phyloP scores from a whole-genome alignment of 352 stramenopile species.

The Stramenopiles sp. region DNA sequence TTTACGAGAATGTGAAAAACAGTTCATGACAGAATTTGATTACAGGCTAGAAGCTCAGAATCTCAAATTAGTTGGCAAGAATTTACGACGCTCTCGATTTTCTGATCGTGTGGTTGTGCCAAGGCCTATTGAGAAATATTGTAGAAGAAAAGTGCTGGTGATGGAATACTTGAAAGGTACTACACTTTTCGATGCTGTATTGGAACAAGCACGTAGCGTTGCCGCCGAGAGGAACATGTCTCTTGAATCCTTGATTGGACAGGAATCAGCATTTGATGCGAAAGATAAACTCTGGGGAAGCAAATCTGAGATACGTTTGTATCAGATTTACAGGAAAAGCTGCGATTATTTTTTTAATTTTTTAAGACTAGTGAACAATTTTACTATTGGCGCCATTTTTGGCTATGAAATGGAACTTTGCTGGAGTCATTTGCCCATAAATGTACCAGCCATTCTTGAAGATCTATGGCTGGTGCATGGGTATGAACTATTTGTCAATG shows the following conservation, averaged over 20 bases:
- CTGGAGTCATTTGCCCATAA: slow-evolving; percentile 32
- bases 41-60: slow-evolving; percentile 76
- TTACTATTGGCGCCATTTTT: slow-evolving; percentile 51
- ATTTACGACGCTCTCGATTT: slow-evolving; percentile 49
- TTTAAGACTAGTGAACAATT: slow-evolving; percentile 41
- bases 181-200: slow-evolving; percentile 57
- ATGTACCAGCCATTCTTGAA: slow-evolving; percentile 53
- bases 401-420: slow-evolving; percentile 29
- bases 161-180: slow-evolving; percentile 77
- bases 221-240: slow-evolving; percentile 56
- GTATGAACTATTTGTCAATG: slow-evolving; percentile 70
- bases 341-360: slow-evolving; percentile 26
- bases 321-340: too few species aligned
- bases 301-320: slow-evolving; percentile 12
- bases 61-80: slow-evolving; percentile 53
- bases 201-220: slow-evolving; percentile 65
- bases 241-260: slow-evolving; percentile 47
- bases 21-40: slow-evolving; percentile 95
- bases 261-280: slow-evolving; percentile 36
- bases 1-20: slow-evolving; percentile 80
- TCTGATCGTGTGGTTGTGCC: slow-evolving; percentile 48
- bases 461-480: slow-evolving; percentile 64
- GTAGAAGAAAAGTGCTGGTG: slow-evolving; percentile 77
- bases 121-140: slow-evolving; percentile 55
- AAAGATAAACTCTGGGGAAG: slow-evolving; percentile 24